A percentile compares a stretch with the other conserved stretches of the same genome.
Conservation (phyloP, 441 rosid species). For the Biscutella laevigata region DNA sequence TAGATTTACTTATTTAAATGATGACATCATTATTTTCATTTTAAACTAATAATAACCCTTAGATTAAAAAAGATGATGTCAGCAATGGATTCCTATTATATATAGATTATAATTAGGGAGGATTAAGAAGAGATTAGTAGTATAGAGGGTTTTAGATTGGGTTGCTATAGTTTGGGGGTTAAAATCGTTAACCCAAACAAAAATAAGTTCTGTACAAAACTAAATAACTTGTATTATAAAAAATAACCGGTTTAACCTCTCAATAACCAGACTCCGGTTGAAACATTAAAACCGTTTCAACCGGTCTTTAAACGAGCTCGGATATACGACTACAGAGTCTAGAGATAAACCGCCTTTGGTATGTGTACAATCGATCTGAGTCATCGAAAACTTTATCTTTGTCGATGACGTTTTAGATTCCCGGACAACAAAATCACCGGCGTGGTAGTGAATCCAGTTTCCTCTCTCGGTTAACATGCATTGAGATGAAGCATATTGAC, state of each 20-base stretch:
- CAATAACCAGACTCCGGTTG: conserved; percentile 15
- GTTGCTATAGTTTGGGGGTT: too few relatives aligned
- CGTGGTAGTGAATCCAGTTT: conserved; percentile 68
- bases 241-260: conserved; percentile 21
- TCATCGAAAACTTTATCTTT: conserved; percentile 65
- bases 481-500: conserved; percentile 63
- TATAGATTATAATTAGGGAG: too few relatives aligned
- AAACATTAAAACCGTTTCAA: conserved; percentile 38
- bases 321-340: conserved; percentile 61
- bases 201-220: conserved; percentile 13
- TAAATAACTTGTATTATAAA: conserved; percentile 6
- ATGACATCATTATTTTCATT: too few relatives aligned
- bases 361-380: conserved; percentile 87
- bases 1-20: too few relatives aligned
- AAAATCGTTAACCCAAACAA: too few relatives aligned
- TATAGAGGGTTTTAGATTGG: too few relatives aligned
- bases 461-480: conserved; percentile 54
- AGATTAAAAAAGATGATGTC: too few relatives aligned
- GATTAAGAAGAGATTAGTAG: too few relatives aligned
- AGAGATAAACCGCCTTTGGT: conserved; percentile 83
- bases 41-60: too few relatives aligned
- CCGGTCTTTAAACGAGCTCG: conserved; percentile 42
- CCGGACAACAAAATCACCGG: conserved; percentile 55
- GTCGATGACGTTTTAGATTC: conserved; percentile 22
- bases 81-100: too few relatives aligned